Evolutionary conservation across 1,284 basidiomycete genomes (phyloP).

Genomic region (Apiotrichum porosum): DNA sequence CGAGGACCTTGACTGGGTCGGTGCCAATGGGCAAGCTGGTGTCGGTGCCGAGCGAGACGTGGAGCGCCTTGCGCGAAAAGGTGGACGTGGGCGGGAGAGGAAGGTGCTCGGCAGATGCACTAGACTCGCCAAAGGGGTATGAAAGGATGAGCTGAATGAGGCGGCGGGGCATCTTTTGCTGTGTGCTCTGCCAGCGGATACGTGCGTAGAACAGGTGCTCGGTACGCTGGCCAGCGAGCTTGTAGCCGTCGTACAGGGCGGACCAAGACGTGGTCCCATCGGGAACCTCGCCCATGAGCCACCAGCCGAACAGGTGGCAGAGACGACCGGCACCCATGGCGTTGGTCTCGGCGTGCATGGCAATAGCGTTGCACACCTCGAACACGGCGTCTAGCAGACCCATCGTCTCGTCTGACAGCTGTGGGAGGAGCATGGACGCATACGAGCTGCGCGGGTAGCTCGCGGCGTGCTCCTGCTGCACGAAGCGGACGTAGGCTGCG

Average conservation of each 20-base stretch:
- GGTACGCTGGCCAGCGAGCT: slow-evolving; percentile 24
- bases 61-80: slow-evolving; percentile 28
- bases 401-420: slow-evolving; percentile 7
- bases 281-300: slow-evolving; percentile 22
- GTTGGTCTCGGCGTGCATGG: slow-evolving; percentile 29
- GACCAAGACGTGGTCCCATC: slow-evolving; percentile 19
- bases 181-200: slow-evolving; percentile 36
- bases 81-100: slow-evolving; percentile 31
- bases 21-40: slow-evolving; percentile 11
- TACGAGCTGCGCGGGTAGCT: slow-evolving; percentile 35
- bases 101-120: slow-evolving; percentile 24
- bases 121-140: slow-evolving; percentile 35
- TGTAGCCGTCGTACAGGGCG: slow-evolving; percentile 34
- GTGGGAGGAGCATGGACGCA: slow-evolving; percentile 21
- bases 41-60: slow-evolving; percentile 22
- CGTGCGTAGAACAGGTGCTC: slow-evolving; percentile 42
- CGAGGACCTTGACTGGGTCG: slow-evolving; percentile 12
- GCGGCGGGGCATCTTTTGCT: slow-evolving; percentile 29
- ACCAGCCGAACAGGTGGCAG: slow-evolving; percentile 36
- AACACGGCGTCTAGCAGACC: slow-evolving; percentile 32
- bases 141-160: slow-evolving; percentile 31
- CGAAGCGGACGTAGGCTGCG: slow-evolving; percentile 28
- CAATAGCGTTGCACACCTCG: slow-evolving; percentile 32
- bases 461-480: slow-evolving; percentile 32
- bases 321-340: slow-evolving; percentile 29